A percentile compares a stretch with the other conserved stretches of the same genome.
These are phyloP conservation scores for Prunus armeniaca DNA, from an alignment of 306 rosid genomes.

Conservation along the genomic window DNA sequence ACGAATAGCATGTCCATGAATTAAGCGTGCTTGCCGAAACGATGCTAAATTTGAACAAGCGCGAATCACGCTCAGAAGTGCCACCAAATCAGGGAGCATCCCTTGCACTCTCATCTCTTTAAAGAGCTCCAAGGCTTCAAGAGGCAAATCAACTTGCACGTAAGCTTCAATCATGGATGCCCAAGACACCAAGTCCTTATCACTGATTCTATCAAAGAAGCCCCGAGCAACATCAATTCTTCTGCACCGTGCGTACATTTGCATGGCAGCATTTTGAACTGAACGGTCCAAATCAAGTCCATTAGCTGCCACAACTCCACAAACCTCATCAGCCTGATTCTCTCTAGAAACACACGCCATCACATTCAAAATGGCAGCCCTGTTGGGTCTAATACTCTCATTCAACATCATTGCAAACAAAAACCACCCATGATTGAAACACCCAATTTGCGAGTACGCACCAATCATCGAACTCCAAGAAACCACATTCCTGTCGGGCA, in stretches of 20 bases:
- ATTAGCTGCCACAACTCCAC: slow-evolving; percentile 10
- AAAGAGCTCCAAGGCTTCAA: slow-evolving; percentile 36
- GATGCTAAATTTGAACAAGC: slow-evolving; percentile 43
- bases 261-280: slow-evolving; percentile 37
- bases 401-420: slow-evolving; percentile 34
- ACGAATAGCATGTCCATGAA: slow-evolving; percentile 31
- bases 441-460: slow-evolving; percentile 26
- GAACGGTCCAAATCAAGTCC: slow-evolving; percentile 22
- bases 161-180: slow-evolving; percentile 48
- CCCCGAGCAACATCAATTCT: slow-evolving; percentile 30
- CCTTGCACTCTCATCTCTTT: slow-evolving; percentile 21
- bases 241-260: slow-evolving; percentile 45
- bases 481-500: slow-evolving; percentile 31
- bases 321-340: slow-evolving; percentile 31
- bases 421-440: slow-evolving; percentile 9
- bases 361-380: slow-evolving; percentile 34
- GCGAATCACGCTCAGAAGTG: slow-evolving; percentile 29
- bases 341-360: slow-evolving; percentile 36
- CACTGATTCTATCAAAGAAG: slow-evolving; percentile 32
- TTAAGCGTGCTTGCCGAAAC: slow-evolving; percentile 31
- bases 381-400: slow-evolving; percentile 23
- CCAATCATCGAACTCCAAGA: slow-evolving; percentile 52
- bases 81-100: slow-evolving; percentile 33
- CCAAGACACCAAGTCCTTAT: slow-evolving; percentile 47
- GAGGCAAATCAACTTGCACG: slow-evolving; percentile 27